Conservation (phyloP, 257 asterid genomes). For the Pogostemon cablin region DNA sequence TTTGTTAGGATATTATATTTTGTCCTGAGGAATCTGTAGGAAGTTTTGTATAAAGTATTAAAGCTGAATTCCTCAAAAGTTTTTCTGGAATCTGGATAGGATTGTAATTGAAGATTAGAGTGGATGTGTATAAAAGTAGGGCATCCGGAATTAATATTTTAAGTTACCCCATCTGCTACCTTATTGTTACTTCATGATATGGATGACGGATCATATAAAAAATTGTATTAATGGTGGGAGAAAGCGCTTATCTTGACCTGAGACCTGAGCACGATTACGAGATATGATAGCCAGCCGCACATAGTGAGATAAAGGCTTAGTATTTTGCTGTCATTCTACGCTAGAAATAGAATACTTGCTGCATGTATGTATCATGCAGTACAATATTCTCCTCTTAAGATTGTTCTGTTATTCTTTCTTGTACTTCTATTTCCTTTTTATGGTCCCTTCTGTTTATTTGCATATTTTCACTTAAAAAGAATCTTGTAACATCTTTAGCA, state of each 20-base stretch:
- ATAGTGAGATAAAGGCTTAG: not conserved
- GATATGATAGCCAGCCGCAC: not conserved
- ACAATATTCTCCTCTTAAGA: slow-evolving; percentile 32
- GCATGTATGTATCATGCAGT: slow-evolving; percentile 24
- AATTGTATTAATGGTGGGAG: no score
- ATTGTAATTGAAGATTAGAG: slow-evolving; percentile 38
- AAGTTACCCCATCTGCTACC: not conserved
- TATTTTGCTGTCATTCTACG: slow-evolving; percentile 21
- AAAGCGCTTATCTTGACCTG: no score
- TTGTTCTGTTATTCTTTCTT: slow-evolving; percentile 43
- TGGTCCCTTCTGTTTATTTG: slow-evolving; percentile 24
- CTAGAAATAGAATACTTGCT: slow-evolving; percentile 7
- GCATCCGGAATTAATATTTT: not conserved
- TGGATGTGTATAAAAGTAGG: slow-evolving; percentile 17
- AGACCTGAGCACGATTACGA: not conserved
- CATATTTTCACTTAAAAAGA: slow-evolving; percentile 30
- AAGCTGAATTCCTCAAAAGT: slow-evolving; percentile 54
- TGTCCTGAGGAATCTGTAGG: slow-evolving; percentile 66
- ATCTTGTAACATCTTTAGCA: slow-evolving; percentile 38
- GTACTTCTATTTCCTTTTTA: slow-evolving; percentile 40
- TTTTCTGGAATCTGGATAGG: slow-evolving; percentile 61
- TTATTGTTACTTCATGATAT: no score
- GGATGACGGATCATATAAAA: not conserved
- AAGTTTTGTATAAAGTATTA: slow-evolving; percentile 51
- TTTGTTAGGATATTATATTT: slow-evolving; percentile 56